Evolutionary conservation across 345 rosid genomes (phyloP), one percentile per base, ranked within the genome.

Genomic region (Lepidium sativum): DNA sequence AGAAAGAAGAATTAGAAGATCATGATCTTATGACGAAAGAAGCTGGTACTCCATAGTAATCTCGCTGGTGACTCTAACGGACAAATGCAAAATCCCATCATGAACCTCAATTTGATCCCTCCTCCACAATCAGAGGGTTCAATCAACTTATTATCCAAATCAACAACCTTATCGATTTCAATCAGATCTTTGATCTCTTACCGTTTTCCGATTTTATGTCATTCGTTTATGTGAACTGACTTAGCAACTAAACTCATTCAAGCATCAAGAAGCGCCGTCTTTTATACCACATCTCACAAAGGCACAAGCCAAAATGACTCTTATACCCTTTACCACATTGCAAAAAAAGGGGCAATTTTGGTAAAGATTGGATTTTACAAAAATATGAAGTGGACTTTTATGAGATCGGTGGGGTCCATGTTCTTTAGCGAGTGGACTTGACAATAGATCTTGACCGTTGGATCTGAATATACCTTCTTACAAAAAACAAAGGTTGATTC

Each of bases 21-120:
- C 83, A 85, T 85, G 61, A 81, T 80, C 98, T 92, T 92, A 77
- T 92, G 98, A 63, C 98, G 98, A 58, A 92, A 92, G 83, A 92
- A 92, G 78, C 98, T 92, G 0, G 98, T 89, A 44, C 82, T 92
- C 98, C 98, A 92, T 37, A 92, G 80, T 63, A 89, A 67, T 87
- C 96, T 92, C 54, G 95, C 91, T 56, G 98, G 95, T 40, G 85
- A 81, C 54, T 80, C 92, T 63, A 92, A 67, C 33, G 91, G 95
- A 43, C 89, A 89, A 39, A 85, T 77, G 61, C 91, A 87, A 82
- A 69, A 80, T 75, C 97, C 98, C 98, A 92, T 92, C 91, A 86
- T 71, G 6, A 65, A 54, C 51, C 2, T 2, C 75, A 18, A 40
- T 18, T 33, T 27, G 7, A 27, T 27, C 31, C 31, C 62, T 67